Evolutionary conservation across 2,329 filamentous ascomycete genomes (phyloP).

Genomic region (Clathrospora elynae): DNA sequence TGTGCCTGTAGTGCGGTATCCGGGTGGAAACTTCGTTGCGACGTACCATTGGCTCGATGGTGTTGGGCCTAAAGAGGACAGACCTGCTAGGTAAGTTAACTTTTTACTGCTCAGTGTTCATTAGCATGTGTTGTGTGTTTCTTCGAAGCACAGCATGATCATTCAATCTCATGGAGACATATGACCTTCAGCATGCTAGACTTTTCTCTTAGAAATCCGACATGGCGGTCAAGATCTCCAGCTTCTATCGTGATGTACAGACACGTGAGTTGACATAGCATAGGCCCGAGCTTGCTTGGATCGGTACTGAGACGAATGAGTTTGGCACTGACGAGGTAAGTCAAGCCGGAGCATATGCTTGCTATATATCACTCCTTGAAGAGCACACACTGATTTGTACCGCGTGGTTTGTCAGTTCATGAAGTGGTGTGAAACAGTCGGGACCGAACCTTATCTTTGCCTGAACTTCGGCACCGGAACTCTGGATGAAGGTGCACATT

Average conservation of each 20-base stretch:
- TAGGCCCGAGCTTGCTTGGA: slow-evolving; percentile 78
- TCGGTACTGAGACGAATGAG: slow-evolving; percentile 74
- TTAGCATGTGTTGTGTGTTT: not conserved
- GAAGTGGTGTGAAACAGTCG: slow-evolving; percentile 74
- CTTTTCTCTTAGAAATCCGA: not conserved
- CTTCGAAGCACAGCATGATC: not conserved
- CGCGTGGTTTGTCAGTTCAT: no score
- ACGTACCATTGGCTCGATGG: slow-evolving; percentile 88
- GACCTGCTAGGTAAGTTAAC: slow-evolving; percentile 59
- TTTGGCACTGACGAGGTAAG: slow-evolving; percentile 90
- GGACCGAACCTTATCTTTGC: slow-evolving; percentile 77
- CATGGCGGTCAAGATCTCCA: not conserved
- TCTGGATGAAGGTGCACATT: slow-evolving; percentile 55
- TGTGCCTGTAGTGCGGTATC: slow-evolving; percentile 78
- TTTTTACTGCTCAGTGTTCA: not conserved
- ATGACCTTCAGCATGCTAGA: not conserved
- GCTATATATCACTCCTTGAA: no score
- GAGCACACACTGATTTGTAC: no score
- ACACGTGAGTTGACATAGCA: slow-evolving; percentile 9
- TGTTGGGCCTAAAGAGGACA: slow-evolving; percentile 71
- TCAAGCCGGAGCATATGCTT: no score
- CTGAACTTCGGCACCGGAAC: slow-evolving; percentile 79
- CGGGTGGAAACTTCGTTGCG: slow-evolving; percentile 82
- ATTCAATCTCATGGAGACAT: not conserved
- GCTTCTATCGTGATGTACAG: no score